These are phyloP conservation scores for Perkinsus olseni DNA, from an alignment of 169 alveolate genomes.

Conservation along the genomic window DNA sequence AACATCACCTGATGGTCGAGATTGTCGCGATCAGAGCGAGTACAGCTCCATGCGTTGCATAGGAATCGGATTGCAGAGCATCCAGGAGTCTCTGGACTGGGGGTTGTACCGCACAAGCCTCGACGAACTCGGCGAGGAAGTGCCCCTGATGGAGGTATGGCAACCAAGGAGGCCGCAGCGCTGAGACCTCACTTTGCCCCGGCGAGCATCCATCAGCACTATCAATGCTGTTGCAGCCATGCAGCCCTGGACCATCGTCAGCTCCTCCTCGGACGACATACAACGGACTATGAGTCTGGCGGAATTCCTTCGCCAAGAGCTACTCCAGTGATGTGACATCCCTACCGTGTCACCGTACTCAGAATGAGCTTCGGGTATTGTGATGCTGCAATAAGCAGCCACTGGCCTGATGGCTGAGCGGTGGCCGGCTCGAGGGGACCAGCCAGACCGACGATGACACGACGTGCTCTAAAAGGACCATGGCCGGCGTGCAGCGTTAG, in stretches of 20 bases:
- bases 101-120: neutral
- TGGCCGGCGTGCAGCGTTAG: neutral
- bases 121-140: neutral
- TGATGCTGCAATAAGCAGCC: neutral
- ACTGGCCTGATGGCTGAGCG: neutral
- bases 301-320: neutral
- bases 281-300: neutral
- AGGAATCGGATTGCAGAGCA: neutral
- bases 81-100: neutral
- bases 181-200: neutral
- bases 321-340: neutral
- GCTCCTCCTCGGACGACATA: neutral
- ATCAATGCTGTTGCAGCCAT: neutral
- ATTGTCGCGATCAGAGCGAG: neutral
- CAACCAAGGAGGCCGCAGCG: neutral
- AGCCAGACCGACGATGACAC: neutral
- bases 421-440: neutral
- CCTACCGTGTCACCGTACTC: neutral
- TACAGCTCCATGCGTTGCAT: neutral
- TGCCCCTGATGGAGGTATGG: neutral
- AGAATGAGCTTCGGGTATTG: neutral
- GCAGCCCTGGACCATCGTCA: neutral
- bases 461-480: neutral
- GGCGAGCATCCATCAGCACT: neutral
- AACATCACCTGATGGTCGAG: neutral